Evolutionary conservation across 441 rosid species (phyloP), one percentile per base, ranked within the genome.

Genomic region (Aquilaria agallochum): DNA sequence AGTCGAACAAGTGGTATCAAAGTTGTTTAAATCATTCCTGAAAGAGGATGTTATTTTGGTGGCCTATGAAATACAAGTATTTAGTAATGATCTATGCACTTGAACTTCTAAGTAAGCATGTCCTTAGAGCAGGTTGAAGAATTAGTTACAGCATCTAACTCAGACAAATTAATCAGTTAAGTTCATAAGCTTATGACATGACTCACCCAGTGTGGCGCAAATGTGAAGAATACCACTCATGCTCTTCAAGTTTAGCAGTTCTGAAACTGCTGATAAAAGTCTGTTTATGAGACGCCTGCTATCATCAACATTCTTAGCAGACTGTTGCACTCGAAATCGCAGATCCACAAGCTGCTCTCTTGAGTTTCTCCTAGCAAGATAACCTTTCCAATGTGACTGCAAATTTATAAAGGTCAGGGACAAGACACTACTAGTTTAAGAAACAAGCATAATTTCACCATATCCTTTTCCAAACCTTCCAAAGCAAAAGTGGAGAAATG

Each of bases 381-480:
- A 82, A 36, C 97, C 99, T 84, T 81, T 89, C 96, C 95, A 89
- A 71, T 71, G 77, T 56, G 95, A 76, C 98, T 92, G 72, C 42
- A 63, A 61, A 67, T 65, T 70, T 46, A 66, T 7, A 33, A 66
- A 33, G 57, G 33, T 40, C 50, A 57, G 59, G 46, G 40, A 33
- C 4, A 65, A 46, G 45, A 20, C 27, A 20, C 27, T 20, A 20
- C 27, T 20, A 20, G 27, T 20, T 20, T 20, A 20, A 20, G 27
- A 20, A 20, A 20, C 27, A 20, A 20, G 27, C 27, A 20, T 20
- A 20, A 20, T 20, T 20, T 20, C 27, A 20, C 27, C 27, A 20
- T 20, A 20, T 20, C 27, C 27, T 20, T 20, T 48, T 53, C 55
- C 61, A 61, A 52, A 56, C 40, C 46, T n/a, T 30, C 45, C 10